Conservation (phyloP, 148 eudicot genomes). For the Euryodendron excelsum region DNA sequence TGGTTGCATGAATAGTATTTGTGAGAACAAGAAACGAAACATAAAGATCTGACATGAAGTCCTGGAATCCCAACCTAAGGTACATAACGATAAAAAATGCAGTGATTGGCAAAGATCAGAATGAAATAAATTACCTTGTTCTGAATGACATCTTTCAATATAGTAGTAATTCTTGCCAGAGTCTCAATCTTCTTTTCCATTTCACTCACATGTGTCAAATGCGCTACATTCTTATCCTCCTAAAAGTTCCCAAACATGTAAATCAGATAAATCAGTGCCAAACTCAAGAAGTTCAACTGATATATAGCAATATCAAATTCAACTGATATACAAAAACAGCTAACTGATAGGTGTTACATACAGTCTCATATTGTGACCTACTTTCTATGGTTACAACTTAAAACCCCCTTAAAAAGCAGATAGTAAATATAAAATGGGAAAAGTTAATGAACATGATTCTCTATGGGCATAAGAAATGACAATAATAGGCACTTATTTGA, state of each 20-base stretch:
- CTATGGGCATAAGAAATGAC: background rate
- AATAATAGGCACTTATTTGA: background rate
- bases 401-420: background rate
- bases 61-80: background rate
- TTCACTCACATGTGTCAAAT: conserved; percentile 92
- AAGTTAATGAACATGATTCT: background rate
- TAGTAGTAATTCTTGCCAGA: conserved; percentile 80
- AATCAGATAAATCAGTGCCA: conserved; percentile 10
- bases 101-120: background rate
- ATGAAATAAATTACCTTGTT: conserved; percentile 62
- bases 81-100: background rate
- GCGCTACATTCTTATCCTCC: conserved; percentile 99
- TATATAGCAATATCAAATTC: background rate
- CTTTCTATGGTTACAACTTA: background rate
- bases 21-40: background rate
- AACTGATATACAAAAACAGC: background rate
- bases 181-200: conserved; percentile 99
- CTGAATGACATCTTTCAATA: conserved; percentile 96
- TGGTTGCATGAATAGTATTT: background rate
- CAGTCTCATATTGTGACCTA: background rate
- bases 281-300: conserved; percentile 4
- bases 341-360: background rate
- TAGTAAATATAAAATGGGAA: background rate
- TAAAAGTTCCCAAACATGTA: conserved; percentile 24
- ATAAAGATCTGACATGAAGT: background rate